Conservation (phyloP, 2,329 filamentous ascomycete species). For the Colletotrichum lindemuthianum region DNA sequence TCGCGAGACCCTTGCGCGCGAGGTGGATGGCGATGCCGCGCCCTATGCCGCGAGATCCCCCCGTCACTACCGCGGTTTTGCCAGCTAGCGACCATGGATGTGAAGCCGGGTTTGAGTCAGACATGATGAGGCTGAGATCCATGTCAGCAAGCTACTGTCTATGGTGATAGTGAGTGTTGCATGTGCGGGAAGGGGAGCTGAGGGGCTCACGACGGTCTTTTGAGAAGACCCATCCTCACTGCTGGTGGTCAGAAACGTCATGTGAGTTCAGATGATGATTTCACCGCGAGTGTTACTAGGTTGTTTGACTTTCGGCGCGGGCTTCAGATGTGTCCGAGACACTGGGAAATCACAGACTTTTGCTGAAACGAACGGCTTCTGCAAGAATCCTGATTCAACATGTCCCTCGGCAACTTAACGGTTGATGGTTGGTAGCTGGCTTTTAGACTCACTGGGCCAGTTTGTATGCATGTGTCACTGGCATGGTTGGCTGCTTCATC, state of each 20-base stretch:
- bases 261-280: conserved; percentile 5
- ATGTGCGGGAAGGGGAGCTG: neutral
- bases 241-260: neutral
- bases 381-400: too few species aligned
- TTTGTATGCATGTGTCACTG: too few species aligned
- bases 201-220: neutral
- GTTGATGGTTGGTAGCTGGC: too few species aligned
- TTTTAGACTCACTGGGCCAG: too few species aligned
- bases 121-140: conserved; percentile 17
- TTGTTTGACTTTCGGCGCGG: conserved; percentile 17
- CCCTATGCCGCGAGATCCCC: conserved; percentile 16
- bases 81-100: conserved; percentile 13
- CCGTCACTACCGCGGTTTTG: conserved; percentile 20
- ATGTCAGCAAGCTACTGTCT: neutral
- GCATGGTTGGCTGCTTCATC: too few species aligned
- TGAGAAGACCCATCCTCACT: neutral
- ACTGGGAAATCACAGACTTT: neutral
- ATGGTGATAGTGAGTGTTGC: neutral
- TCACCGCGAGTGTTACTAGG: neutral
- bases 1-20: conserved; percentile 11
- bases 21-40: conserved; percentile 14
- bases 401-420: too few species aligned
- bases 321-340: conserved; percentile 11
- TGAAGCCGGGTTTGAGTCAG: neutral
- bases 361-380: conserved; percentile 2